A percentile compares a stretch with the other conserved stretches of the same genome.
These are phyloP conservation scores for Sphaceloma murrayae DNA, from an alignment of 2,329 filamentous ascomycete species.

Conservation along the genomic window DNA sequence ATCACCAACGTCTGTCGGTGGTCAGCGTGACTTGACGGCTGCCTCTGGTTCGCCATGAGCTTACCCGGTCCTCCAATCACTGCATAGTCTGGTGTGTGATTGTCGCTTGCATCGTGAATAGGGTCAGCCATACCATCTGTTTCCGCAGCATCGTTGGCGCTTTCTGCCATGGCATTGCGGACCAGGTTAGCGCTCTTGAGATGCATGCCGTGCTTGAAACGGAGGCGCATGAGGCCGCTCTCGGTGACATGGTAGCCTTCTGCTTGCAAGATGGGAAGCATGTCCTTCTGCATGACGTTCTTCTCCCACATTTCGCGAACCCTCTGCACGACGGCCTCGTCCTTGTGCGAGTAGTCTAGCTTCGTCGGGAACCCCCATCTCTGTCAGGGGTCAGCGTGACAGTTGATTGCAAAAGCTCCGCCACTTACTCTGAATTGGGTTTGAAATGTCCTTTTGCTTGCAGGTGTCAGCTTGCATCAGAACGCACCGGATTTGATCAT, in stretches of 20 bases:
- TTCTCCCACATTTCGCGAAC: conserved; percentile 69
- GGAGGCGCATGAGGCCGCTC: conserved; percentile 59
- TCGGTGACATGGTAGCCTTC: conserved; percentile 67
- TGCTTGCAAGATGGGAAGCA: conserved; percentile 58
- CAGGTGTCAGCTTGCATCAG: not conserved
- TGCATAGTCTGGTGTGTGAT: too few species aligned
- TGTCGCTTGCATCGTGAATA: too few species aligned
- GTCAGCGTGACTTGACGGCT: too few species aligned
- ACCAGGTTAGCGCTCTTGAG: conserved; percentile 21
- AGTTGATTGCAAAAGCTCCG: too few species aligned
- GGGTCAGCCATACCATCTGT: not conserved
- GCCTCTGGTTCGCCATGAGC: too few species aligned
- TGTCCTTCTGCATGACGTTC: conserved; percentile 63
- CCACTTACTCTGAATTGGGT: conserved; percentile 55
- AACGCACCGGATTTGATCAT: not conserved
- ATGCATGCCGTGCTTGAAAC: conserved; percentile 50
- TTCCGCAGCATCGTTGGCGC: conserved; percentile 14
- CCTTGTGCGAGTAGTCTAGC: conserved; percentile 61
- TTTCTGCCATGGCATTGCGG: not conserved
- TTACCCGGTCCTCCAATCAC: too few species aligned
- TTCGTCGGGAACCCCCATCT: conserved; percentile 71
- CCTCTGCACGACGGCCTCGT: conserved; percentile 55
- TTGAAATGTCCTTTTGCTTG: conserved; percentile 65
- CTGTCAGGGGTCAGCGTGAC: too few species aligned
- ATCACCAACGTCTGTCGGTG: conserved; percentile 36